A percentile compares a stretch with the other conserved stretches of the same genome.
These are phyloP conservation scores for Mesostigma viride DNA, from an alignment of 139 green algal genomes.

Conservation along the genomic window DNA sequence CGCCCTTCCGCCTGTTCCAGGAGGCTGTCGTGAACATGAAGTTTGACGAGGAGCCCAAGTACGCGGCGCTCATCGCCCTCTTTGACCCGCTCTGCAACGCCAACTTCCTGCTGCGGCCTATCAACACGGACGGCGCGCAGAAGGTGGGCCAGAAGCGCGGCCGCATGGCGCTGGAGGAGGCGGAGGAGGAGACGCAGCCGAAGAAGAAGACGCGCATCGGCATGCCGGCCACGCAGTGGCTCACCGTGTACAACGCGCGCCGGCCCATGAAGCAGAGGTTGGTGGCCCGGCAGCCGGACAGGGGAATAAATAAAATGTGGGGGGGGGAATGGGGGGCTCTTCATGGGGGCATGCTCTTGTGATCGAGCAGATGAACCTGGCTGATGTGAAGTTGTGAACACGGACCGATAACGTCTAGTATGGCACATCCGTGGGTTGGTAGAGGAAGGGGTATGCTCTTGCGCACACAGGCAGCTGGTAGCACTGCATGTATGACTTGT, in stretches of 20 bases:
- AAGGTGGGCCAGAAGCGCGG: constrained; percentile 90
- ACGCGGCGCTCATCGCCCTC: constrained; percentile 62
- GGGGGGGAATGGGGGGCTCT: neutral
- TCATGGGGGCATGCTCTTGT: neutral
- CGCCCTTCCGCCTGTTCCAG: constrained; percentile 85
- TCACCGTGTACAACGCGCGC: constrained; percentile 98
- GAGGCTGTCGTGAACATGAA: constrained; percentile 94
- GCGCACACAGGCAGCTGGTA: too few relatives aligned
- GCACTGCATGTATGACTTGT: too few relatives aligned
- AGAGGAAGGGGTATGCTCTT: too few relatives aligned
- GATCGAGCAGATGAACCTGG: too few relatives aligned
- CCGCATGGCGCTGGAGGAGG: constrained; percentile 49
- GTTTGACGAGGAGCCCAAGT: constrained; percentile 96
- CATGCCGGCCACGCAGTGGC: constrained; percentile 94
- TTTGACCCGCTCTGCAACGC: constrained; percentile 91
- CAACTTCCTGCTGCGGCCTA: constrained; percentile 49
- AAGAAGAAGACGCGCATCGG: constrained; percentile 94
- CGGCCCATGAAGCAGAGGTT: constrained; percentile 96
- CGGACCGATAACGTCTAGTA: too few relatives aligned
- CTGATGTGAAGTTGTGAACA: too few relatives aligned
- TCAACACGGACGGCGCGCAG: constrained; percentile 53
- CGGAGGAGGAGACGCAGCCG: constrained; percentile 54
- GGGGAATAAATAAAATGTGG: neutral
- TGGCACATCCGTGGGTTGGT: too few relatives aligned
- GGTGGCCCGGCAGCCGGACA: neutral